These are phyloP conservation scores for Tricharina praecox DNA, from an alignment of 495 filamentous ascomycete species.

Conservation along the genomic window DNA sequence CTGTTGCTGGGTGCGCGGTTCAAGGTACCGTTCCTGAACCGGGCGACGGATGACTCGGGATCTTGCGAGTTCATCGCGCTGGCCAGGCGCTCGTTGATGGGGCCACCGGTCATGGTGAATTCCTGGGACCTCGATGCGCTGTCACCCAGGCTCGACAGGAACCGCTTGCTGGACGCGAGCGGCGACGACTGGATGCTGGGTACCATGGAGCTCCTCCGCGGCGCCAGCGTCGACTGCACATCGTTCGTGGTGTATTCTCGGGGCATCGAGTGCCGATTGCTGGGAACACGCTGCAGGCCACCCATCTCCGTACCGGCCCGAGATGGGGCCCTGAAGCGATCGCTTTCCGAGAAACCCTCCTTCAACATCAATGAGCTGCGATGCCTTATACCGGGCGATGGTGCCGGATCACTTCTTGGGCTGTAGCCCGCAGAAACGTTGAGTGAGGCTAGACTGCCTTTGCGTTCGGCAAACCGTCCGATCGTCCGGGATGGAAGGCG, in stretches of 20 bases:
- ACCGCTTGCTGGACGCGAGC: constrained; percentile 14
- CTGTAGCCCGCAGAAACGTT: constrained; percentile 30
- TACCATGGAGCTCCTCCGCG: constrained; percentile 12
- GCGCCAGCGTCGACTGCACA: constrained; percentile 2
- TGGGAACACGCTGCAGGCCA: constrained; percentile 7
- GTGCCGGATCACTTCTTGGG: constrained; percentile 33
- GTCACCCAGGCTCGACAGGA: constrained; percentile 11
- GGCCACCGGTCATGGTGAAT: constrained; percentile 1
- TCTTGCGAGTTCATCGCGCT: constrained; percentile 2
- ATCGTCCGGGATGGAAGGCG: constrained; percentile 7
- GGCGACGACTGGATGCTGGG: constrained; percentile 9
- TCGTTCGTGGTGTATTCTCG: constrained; percentile 6
- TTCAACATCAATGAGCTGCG: constrained; percentile 21
- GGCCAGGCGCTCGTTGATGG: not conserved
- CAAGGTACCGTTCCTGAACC: no score
- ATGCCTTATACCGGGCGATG: constrained; percentile 24
- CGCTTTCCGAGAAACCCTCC: constrained; percentile 30
- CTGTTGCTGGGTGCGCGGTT: not conserved
- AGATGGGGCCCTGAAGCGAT: constrained; percentile 37
- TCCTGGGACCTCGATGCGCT: not conserved
- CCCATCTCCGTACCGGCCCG: constrained; percentile 42
- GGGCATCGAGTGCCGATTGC: not conserved
- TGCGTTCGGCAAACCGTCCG: constrained; percentile 17
- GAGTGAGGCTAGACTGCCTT: constrained; percentile 20
- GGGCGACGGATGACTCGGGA: no score